Percentiles rank a stretch among this genome's conserved stretches.
Conservation (phyloP, 2,329 filamentous ascomycete genomes). For the Thelonectria rubi region DNA sequence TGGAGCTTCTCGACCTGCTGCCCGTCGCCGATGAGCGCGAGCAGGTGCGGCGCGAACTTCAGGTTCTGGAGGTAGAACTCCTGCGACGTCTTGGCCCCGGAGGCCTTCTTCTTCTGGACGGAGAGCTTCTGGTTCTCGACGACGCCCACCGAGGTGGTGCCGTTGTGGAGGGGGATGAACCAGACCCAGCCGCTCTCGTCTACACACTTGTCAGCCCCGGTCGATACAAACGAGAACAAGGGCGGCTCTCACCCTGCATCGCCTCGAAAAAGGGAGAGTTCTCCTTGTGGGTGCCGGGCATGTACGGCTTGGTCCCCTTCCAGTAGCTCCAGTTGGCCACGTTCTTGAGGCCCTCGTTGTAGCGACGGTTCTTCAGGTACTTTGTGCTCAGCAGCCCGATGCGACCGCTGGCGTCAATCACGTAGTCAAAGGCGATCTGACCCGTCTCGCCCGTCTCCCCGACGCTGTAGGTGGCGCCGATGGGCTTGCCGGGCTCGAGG, state of each 20-base stretch:
- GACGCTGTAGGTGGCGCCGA: slow-evolving; percentile 48
- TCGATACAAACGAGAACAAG: not conserved
- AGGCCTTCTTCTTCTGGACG: slow-evolving; percentile 47
- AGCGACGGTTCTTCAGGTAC: slow-evolving; percentile 58
- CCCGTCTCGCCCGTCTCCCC: slow-evolving; percentile 50
- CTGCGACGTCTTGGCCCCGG: slow-evolving; percentile 26
- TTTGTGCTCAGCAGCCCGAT: slow-evolving; percentile 56
- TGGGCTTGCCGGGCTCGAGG: slow-evolving; percentile 42
- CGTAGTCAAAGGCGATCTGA: slow-evolving; percentile 55
- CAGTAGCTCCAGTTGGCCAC: slow-evolving; percentile 61
- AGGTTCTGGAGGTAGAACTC: slow-evolving; percentile 50
- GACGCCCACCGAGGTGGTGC: slow-evolving; percentile 54
- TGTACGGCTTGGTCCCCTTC: slow-evolving; percentile 48
- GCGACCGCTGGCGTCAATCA: slow-evolving; percentile 60
- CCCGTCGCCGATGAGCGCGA: slow-evolving; percentile 43
- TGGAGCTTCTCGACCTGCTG: slow-evolving; percentile 50
- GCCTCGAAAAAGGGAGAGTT: slow-evolving; percentile 56
- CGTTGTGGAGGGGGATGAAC: slow-evolving; percentile 60
- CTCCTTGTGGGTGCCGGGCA: slow-evolving; percentile 47
- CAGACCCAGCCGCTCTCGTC: slow-evolving; percentile 61
- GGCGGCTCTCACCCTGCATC: slow-evolving; percentile 40
- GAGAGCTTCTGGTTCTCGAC: slow-evolving; percentile 52
- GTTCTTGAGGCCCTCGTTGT: slow-evolving; percentile 59
- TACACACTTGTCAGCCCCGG: slow-evolving; percentile 9
- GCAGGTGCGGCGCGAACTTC: slow-evolving; percentile 45